phyloP scores from a whole-genome alignment of 2,329 filamentous ascomycete genomes.

The Scytalidium sp. region DNA sequence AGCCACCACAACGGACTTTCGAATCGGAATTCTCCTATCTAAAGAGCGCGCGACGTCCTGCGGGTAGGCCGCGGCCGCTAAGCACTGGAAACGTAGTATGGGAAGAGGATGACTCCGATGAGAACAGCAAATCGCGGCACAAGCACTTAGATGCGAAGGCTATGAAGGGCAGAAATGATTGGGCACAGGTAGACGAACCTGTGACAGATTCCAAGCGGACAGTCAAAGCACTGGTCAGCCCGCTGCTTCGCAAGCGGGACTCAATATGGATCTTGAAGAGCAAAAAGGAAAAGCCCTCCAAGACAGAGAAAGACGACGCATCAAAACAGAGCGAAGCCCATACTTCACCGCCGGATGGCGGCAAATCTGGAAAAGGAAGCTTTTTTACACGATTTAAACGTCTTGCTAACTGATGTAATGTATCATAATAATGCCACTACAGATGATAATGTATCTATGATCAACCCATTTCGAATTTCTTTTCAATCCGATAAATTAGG shows the following conservation, averaged over 20 bases:
- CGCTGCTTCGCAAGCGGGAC: slow-evolving; percentile 39
- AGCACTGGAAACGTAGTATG: slow-evolving; percentile 21
- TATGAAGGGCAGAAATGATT: slow-evolving; percentile 36
- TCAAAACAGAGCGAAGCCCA: slow-evolving; percentile 13
- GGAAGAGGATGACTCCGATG: slow-evolving; percentile 11
- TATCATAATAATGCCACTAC: background rate
- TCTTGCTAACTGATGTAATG: slow-evolving; percentile 16
- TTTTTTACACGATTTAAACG: slow-evolving; percentile 26
- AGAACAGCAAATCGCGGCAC: slow-evolving; percentile 5
- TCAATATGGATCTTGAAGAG: slow-evolving; percentile 48
- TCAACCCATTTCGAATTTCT: too few species aligned
- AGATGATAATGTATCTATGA: background rate
- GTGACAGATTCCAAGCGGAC: slow-evolving; percentile 15
- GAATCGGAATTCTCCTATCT: slow-evolving; percentile 20
- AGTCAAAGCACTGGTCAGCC: slow-evolving; percentile 17
- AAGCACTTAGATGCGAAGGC: slow-evolving; percentile 2
- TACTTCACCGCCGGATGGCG: slow-evolving; percentile 10
- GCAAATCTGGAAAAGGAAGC: slow-evolving; percentile 13
- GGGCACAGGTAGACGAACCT: slow-evolving; percentile 55
- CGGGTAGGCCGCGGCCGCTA: slow-evolving; percentile 12
- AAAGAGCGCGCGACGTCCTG: slow-evolving; percentile 2
- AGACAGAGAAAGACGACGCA: slow-evolving; percentile 17
- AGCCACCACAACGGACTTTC: slow-evolving; percentile 30
- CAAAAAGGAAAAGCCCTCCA: slow-evolving; percentile 27
- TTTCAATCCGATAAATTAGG: too few species aligned